Percentiles rank a stretch among this genome's conserved stretches.
Evolutionary conservation across 2,329 filamentous ascomycete genomes (phyloP).

Genomic region (Chaetomiaceae sp.): DNA sequence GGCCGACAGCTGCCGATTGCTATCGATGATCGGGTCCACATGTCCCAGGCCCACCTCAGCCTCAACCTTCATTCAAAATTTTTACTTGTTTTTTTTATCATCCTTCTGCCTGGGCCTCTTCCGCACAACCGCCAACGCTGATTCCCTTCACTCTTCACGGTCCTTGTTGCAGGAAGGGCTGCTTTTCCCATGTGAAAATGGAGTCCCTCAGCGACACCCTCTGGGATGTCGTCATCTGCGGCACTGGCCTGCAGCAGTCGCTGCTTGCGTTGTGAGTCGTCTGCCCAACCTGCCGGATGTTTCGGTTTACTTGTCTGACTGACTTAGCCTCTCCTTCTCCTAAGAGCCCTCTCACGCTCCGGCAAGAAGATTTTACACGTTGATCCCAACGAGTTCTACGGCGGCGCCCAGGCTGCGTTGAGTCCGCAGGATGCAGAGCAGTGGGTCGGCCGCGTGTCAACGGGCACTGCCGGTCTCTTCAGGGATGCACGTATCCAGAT

Average conservation of each 20-base stretch:
- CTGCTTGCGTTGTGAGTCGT: constrained; percentile 67
- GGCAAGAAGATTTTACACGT: constrained; percentile 87
- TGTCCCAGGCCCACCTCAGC: constrained; percentile 1
- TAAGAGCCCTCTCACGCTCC: constrained; percentile 85
- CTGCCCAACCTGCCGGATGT: constrained; percentile 13
- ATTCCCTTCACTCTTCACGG: constrained; percentile 3
- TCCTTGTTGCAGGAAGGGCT: constrained; percentile 3
- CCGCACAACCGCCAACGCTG: no score
- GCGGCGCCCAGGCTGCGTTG: constrained; percentile 76
- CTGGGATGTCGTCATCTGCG: constrained; percentile 76
- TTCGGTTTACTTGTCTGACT: constrained; percentile 55
- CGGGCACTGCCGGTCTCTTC: constrained; percentile 29
- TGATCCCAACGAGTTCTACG: constrained; percentile 84
- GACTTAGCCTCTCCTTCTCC: constrained; percentile 49
- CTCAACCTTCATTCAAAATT: constrained; percentile 22
- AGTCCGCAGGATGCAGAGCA: constrained; percentile 73
- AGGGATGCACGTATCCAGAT: constrained; percentile 35
- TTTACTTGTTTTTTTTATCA: constrained; percentile 11
- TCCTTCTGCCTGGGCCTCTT: constrained; percentile 3
- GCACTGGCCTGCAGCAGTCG: constrained; percentile 72
- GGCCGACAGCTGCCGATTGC: constrained; percentile 11
- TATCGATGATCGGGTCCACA: no score
- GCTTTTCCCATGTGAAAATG: constrained; percentile 42
- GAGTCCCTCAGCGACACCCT: constrained; percentile 66
- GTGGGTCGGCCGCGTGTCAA: constrained; percentile 52